A percentile compares a stretch with the other conserved stretches of the same genome.
phyloP scores from a whole-genome alignment of 1,139 yeast species.

The Zhuliangozyma parablackwelliae region DNA sequence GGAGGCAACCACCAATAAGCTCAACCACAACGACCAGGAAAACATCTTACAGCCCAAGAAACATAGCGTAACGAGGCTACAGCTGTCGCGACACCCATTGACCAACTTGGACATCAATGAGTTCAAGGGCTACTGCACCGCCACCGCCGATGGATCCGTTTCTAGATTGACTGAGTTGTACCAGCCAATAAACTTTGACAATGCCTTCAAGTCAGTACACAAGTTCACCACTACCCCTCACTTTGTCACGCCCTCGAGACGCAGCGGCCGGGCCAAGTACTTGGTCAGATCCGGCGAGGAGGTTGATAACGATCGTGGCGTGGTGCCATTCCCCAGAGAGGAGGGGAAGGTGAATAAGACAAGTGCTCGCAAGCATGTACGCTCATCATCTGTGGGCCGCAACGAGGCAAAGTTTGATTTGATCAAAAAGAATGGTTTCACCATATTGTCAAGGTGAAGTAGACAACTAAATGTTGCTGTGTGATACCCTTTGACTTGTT shows the following conservation, averaged over 20 bases:
- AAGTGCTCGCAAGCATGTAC: slow-evolving; percentile 21
- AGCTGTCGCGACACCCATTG: slow-evolving; percentile 20
- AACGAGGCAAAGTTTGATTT: slow-evolving; percentile 33
- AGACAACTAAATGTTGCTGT: too few relatives aligned
- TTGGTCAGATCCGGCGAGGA: slow-evolving; percentile 20
- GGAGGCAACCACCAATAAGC: slow-evolving; percentile 15
- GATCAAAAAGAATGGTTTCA: slow-evolving; percentile 26
- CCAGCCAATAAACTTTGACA: slow-evolving; percentile 29
- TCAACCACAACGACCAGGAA: slow-evolving; percentile 38
- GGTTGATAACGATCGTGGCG: slow-evolving; percentile 16
- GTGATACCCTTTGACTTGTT: too few relatives aligned
- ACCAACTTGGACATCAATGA: slow-evolving; percentile 27
- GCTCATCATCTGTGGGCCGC: slow-evolving; percentile 39
- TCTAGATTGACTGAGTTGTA: slow-evolving; percentile 27
- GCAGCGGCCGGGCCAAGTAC: slow-evolving; percentile 17
- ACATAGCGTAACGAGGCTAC: background rate
- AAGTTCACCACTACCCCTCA: slow-evolving; percentile 29
- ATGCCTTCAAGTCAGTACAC: slow-evolving; percentile 33
- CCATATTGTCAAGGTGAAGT: slow-evolving; percentile 5
- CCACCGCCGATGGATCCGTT: slow-evolving; percentile 11
- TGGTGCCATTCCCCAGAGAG: slow-evolving; percentile 19
- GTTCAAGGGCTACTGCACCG: slow-evolving; percentile 26
- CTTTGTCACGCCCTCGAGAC: slow-evolving; percentile 33
- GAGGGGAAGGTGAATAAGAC: slow-evolving; percentile 1
- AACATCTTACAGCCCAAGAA: slow-evolving; percentile 41